Evolutionary conservation across 257 asterid species (phyloP).

Genomic region (Solanum chiquidenum): DNA sequence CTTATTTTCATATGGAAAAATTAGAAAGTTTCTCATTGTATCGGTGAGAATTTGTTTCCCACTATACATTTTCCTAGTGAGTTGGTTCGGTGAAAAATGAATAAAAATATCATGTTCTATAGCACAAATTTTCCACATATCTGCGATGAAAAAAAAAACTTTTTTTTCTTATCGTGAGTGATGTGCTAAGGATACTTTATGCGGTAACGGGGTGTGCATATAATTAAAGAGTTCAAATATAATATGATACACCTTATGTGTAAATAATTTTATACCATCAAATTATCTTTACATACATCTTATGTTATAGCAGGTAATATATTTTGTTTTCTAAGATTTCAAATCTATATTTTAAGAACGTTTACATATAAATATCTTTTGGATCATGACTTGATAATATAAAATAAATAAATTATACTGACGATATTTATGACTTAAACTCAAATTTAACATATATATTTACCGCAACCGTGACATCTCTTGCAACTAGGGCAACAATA

Average conservation of each 20-base stretch:
- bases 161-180: not conserved
- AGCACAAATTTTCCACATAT: no score
- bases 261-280: not conserved
- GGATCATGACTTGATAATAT: no score
- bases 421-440: not conserved
- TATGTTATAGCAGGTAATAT: not conserved
- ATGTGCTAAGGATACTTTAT: not conserved
- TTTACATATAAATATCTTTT: not conserved
- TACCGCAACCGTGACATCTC: conserved; percentile 35
- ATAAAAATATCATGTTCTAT: no score
- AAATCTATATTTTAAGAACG: not conserved
- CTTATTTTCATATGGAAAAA: no score
- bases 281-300: not conserved
- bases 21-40: no score
- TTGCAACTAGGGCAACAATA: conserved; percentile 28
- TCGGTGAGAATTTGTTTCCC: no score
- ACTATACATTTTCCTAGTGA: not conserved
- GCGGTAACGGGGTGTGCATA: no score
- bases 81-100: no score
- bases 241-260: no score
- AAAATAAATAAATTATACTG: no score
- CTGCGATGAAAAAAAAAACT: no score
- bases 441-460: not conserved
- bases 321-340: not conserved
- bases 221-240: no score